Evolutionary conservation across 2,329 filamentous ascomycete genomes (phyloP), one percentile per base, ranked within the genome.

Genomic region (Trichoderma simmonsii): DNA sequence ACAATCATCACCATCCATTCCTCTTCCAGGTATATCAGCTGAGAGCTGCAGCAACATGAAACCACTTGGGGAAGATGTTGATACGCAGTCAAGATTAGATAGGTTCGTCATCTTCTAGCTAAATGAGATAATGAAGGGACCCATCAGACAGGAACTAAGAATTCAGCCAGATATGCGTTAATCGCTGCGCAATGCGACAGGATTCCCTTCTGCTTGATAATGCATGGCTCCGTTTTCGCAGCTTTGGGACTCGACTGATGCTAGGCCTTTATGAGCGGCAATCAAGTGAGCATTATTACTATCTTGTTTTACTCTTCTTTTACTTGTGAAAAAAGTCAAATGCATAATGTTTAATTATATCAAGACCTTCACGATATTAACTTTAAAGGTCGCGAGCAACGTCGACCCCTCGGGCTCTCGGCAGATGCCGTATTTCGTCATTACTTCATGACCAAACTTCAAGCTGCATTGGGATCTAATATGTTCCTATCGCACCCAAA

Each of bases 211-310:
- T 14, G 3, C 18, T 56, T 36, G 67, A 62, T 62, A 54, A 54
- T 21, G 39, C 39, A 51, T 14, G 28, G n/a, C 67, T 70, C 57
- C 67, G 39, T 32, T 48, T 48, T 70, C 67, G 67, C 57, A 62
- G 21, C 14, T 39, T 54, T 51, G n/a, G n/a, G 4, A 59, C 18
- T 18, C 18, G 28, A 32, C 8, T 30, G 1, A 48, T 9, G 43
- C 56, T 11, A 21, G 18, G 18, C 18, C 9, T 59, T n/a, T 18
- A 28, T 30, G 14, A 57, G 6, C 26, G 9, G 56, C 28, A 30
- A 51, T 51, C 9, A 51, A 39, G 15, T 6, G 36, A 39, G 36
- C 4, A 18, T 36, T 36, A 15, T 15, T 34, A 6, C 34, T 4
- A 18, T 39, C 36, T 39, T 39, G 36, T 43, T 43, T 43, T 9